These are phyloP conservation scores for Zalerion maritima DNA, from an alignment of 495 filamentous ascomycete species.

Conservation along the genomic window DNA sequence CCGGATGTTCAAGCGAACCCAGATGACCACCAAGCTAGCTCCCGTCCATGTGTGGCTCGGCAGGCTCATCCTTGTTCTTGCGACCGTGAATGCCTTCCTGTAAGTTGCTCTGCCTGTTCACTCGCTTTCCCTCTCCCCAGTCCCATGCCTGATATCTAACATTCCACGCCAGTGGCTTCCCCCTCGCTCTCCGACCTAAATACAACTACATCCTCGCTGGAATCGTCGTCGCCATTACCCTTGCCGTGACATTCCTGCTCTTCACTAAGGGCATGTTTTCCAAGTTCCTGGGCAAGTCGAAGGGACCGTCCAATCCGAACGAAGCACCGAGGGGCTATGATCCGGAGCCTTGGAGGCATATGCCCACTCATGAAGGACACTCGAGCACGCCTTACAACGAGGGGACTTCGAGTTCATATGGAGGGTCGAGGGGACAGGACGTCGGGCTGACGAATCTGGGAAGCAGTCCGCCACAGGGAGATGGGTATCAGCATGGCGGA, in stretches of 20 bases:
- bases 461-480: no score
- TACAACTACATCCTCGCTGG: slow-evolving; percentile 22
- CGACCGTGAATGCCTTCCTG: slow-evolving; percentile 36
- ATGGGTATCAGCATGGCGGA: no score
- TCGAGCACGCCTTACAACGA: no score
- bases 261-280: slow-evolving; percentile 9
- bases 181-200: slow-evolving; percentile 18
- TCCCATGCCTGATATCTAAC: not conserved
- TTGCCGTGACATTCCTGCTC: slow-evolving; percentile 13
- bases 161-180: slow-evolving; percentile 18
- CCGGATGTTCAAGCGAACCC: slow-evolving; percentile 28
- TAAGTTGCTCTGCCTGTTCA: slow-evolving; percentile 7
- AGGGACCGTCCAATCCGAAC: slow-evolving; percentile 5
- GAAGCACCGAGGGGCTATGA: slow-evolving; percentile 8
- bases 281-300: slow-evolving; percentile 8
- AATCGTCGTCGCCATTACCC: slow-evolving; percentile 14
- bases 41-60: slow-evolving; percentile 37
- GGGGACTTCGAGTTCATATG: no score
- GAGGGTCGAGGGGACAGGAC: no score
- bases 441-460: no score
- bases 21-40: slow-evolving; percentile 28
- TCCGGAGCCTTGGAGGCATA: slow-evolving; percentile 14
- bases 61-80: slow-evolving; percentile 31
- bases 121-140: not conserved
- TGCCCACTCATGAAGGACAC: no score